A percentile compares a stretch with the other conserved stretches of the same genome.
Evolutionary conservation across 2,329 filamentous ascomycete genomes (phyloP).

Genomic region (Pseudopyrenochaeta lycopersici): DNA sequence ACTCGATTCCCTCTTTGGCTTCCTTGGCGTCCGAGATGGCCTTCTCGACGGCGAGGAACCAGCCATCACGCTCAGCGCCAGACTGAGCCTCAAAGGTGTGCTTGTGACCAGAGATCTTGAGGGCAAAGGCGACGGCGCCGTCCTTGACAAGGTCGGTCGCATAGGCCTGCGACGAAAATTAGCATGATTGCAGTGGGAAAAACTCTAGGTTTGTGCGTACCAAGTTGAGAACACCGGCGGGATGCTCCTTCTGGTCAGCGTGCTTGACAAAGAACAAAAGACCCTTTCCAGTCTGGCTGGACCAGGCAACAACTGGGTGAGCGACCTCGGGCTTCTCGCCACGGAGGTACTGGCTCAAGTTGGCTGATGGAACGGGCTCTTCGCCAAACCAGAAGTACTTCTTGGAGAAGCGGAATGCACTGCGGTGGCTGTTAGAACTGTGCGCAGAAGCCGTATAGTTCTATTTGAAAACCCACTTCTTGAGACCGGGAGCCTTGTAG

Average conservation of each 20-base stretch:
- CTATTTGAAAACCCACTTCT: conserved; percentile 77
- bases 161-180: conserved; percentile 64
- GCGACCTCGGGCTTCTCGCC: conserved; percentile 84
- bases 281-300: conserved; percentile 92
- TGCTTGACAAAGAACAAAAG: conserved; percentile 92
- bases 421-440: conserved; percentile 49
- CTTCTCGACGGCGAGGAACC: conserved; percentile 77
- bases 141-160: conserved; percentile 77
- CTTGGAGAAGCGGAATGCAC: conserved; percentile 90
- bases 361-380: conserved; percentile 74
- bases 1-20: conserved; percentile 74
- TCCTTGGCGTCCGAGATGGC: conserved; percentile 76
- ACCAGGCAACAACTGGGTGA: conserved; percentile 86
- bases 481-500: conserved; percentile 88
- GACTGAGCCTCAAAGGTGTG: conserved; percentile 84
- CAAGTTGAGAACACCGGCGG: conserved; percentile 83
- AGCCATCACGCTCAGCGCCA: conserved; percentile 86
- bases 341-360: conserved; percentile 80
- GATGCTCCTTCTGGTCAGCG: conserved; percentile 79
- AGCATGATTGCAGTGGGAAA: neutral
- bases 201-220: conserved; percentile 61
- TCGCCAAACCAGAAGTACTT: conserved; percentile 80
- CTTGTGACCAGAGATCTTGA: conserved; percentile 88
- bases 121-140: conserved; percentile 81
- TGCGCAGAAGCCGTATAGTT: neutral